Conservation (phyloP, 768 basidiomycete genomes). For the Podaxis mareebaensis region DNA sequence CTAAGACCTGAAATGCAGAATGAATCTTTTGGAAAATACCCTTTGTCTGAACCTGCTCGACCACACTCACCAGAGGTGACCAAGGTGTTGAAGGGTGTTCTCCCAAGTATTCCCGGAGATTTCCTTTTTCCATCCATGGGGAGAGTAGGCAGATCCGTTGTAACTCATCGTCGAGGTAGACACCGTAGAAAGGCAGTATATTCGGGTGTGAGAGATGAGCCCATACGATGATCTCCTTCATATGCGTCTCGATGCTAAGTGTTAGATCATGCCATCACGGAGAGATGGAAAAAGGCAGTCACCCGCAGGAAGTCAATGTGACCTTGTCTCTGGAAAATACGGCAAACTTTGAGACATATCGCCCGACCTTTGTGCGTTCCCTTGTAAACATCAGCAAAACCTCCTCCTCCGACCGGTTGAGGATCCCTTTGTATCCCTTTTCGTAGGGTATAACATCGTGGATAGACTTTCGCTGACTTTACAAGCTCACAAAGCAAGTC, state of each 20-base stretch:
- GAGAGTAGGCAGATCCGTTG: constrained; percentile 18
- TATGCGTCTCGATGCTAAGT: background rate
- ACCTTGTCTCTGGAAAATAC: background rate
- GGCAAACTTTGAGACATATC: background rate
- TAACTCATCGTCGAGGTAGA: constrained; percentile 21
- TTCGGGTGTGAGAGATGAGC: constrained; percentile 32
- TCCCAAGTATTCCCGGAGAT: constrained; percentile 18
- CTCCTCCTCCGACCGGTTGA: background rate
- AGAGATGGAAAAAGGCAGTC: background rate
- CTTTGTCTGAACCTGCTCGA: too few relatives aligned
- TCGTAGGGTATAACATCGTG: background rate
- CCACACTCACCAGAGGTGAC: constrained; percentile 14
- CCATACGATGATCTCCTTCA: constrained; percentile 33
- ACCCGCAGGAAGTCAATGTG: background rate
- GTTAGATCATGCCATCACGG: background rate
- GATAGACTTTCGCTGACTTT: background rate
- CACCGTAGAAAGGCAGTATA: constrained; percentile 36
- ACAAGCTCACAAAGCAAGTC: background rate
- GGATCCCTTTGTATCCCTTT: background rate
- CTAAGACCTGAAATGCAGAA: background rate
- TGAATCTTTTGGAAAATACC: background rate
- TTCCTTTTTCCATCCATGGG: constrained; percentile 24
- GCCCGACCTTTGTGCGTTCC: background rate
- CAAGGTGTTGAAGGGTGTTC: constrained; percentile 13
- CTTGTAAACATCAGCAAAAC: background rate